Conservation (phyloP, 2,329 filamentous ascomycete species). For the Cercospora janseana region DNA sequence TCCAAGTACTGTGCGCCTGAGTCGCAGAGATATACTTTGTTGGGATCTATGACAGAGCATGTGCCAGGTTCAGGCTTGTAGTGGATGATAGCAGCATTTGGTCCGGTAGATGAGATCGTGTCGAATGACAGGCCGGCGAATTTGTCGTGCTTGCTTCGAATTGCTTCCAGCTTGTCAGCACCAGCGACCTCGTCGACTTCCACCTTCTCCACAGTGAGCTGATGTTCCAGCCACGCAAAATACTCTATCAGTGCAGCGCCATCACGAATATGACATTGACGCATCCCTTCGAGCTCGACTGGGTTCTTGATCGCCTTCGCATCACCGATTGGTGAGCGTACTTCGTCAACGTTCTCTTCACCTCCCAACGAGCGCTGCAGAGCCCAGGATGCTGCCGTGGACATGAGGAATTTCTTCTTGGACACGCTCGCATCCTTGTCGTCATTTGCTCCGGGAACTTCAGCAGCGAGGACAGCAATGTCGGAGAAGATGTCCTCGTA, state of each 20-base stretch:
- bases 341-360: constrained; percentile 78
- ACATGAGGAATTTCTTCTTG: constrained; percentile 73
- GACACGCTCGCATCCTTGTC: constrained; percentile 32
- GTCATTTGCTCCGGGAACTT: constrained; percentile 28
- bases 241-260: constrained; percentile 87
- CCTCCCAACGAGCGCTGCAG: constrained; percentile 82
- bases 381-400: constrained; percentile 90
- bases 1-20: constrained; percentile 96
- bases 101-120: constrained; percentile 91
- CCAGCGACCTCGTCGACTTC: constrained; percentile 82
- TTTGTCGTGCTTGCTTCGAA: constrained; percentile 66
- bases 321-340: constrained; percentile 82
- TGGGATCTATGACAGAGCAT: constrained; percentile 80
- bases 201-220: constrained; percentile 67
- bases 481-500: constrained; percentile 81
- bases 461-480: constrained; percentile 61
- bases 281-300: constrained; percentile 86
- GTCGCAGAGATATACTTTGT: constrained; percentile 88
- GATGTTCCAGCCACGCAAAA: constrained; percentile 94
- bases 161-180: constrained; percentile 83
- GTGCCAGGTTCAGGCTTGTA: constrained; percentile 83
- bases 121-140: constrained; percentile 92
- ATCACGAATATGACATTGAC: constrained; percentile 87
- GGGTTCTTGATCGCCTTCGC: constrained; percentile 94
- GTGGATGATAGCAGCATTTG: constrained; percentile 93